These are phyloP conservation scores for Coprinopsis cinerea DNA, from an alignment of 768 basidiomycete genomes.

Conservation along the genomic window DNA sequence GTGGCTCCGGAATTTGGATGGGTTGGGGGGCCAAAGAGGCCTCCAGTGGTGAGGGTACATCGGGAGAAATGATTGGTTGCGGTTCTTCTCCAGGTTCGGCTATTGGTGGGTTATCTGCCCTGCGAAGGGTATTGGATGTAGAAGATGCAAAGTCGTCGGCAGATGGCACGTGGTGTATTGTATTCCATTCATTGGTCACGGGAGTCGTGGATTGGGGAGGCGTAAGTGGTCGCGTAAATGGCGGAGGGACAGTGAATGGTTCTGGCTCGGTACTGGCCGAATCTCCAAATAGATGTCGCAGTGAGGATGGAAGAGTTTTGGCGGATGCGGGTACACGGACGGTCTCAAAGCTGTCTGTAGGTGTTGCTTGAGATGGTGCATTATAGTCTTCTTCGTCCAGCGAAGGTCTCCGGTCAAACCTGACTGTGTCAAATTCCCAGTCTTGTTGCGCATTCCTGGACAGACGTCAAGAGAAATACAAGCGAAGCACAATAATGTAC, in stretches of 20 bases:
- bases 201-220: no score
- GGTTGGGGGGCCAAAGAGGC: no score
- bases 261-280: slow-evolving; percentile 21
- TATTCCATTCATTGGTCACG: no score
- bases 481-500: slow-evolving; percentile 15
- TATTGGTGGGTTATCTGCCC: no score
- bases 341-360: slow-evolving; percentile 25
- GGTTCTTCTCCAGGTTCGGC: no score
- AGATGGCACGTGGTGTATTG: no score
- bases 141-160: no score
- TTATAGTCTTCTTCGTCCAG: slow-evolving; percentile 13
- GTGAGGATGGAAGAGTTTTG: slow-evolving; percentile 59
- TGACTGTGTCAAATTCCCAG: slow-evolving; percentile 78
- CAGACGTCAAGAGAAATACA: background rate
- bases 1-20: no score
- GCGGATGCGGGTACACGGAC: slow-evolving; percentile 43
- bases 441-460: slow-evolving; percentile 27
- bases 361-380: slow-evolving; percentile 21
- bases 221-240: no score
- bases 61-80: no score
- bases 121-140: background rate
- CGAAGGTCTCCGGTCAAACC: slow-evolving; percentile 25
- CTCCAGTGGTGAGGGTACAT: no score
- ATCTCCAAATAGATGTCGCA: slow-evolving; percentile 75
- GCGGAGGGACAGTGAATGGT: background rate